phyloP scores from a whole-genome alignment of 257 asterid species.

The Gentiana dahurica region DNA sequence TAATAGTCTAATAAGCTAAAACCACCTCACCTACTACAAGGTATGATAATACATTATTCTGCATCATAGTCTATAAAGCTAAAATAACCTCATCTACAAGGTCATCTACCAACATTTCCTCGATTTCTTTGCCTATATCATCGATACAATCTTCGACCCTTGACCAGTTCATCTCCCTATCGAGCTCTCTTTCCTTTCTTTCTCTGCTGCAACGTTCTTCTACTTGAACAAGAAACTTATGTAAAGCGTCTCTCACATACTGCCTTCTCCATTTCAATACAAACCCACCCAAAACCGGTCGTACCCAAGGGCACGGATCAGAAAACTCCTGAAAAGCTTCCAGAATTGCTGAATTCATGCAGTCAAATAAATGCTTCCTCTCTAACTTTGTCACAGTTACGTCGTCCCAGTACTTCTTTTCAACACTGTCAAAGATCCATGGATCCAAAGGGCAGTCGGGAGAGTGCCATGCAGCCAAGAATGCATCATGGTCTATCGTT shows the following conservation, averaged over 20 bases:
- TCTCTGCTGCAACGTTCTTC: constrained; percentile 19
- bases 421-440: constrained; percentile 47
- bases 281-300: constrained; percentile 20
- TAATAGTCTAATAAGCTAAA: too few relatives aligned
- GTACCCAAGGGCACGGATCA: constrained; percentile 48
- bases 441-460: constrained; percentile 54
- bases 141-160: constrained; percentile 35
- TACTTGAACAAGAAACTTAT: constrained; percentile 21
- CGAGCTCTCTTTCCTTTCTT: constrained; percentile 27
- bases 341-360: constrained; percentile 37
- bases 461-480: constrained; percentile 40
- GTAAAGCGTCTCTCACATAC: constrained; percentile 31
- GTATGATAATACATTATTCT: background rate
- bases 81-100: constrained; percentile 30
- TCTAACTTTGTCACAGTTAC: constrained; percentile 30
- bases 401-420: constrained; percentile 34
- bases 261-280: constrained; percentile 22
- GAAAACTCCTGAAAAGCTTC: constrained; percentile 31
- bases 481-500: constrained; percentile 28
- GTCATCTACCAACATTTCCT: constrained; percentile 55
- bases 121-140: constrained; percentile 46
- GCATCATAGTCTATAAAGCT: constrained; percentile 17
- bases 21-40: too few relatives aligned
- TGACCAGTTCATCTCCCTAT: constrained; percentile 51
- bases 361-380: constrained; percentile 61